A percentile compares a stretch with the other conserved stretches of the same genome.
Conservation (phyloP, 352 stramenopile genomes). For the Stephanocyclus meneghinianus region DNA sequence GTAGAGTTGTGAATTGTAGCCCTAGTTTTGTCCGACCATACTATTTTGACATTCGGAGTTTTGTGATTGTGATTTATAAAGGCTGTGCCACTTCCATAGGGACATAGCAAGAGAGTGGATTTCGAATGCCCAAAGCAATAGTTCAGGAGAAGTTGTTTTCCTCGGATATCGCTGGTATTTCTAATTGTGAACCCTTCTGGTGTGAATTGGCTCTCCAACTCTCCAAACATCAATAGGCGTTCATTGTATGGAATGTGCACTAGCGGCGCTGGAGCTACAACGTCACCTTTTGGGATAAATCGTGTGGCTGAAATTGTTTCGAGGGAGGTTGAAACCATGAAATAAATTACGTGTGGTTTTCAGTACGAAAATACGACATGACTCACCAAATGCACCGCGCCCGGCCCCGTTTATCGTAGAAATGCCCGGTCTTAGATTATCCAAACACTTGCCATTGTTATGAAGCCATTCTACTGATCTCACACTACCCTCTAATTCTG, state of each 20-base stretch:
- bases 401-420: constrained; percentile 18
- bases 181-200: constrained; percentile 2
- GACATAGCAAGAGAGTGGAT: constrained; percentile 53
- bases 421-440: constrained; percentile 18
- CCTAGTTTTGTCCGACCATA: constrained; percentile 32
- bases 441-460: constrained; percentile 26
- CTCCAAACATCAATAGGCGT: constrained; percentile 13
- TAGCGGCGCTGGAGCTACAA: constrained; percentile 17
- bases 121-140: constrained; percentile 66
- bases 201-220: neutral
- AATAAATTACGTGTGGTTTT: neutral
- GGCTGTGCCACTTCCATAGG: constrained; percentile 32
- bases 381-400: constrained; percentile 12
- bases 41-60: constrained; percentile 48
- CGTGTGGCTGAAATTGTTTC: constrained; percentile 11
- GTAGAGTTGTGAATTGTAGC: constrained; percentile 24
- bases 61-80: constrained; percentile 62
- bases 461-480: constrained; percentile 20
- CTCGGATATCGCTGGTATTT: constrained; percentile 22
- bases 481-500: constrained; percentile 8
- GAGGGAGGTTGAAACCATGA: neutral
- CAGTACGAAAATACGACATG: neutral
- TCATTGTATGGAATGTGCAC: constrained; percentile 28
- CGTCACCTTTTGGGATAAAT: constrained; percentile 19
- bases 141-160: constrained; percentile 57